A percentile compares a stretch with the other conserved stretches of the same genome.
Evolutionary conservation across 148 eudicot species (phyloP).

Genomic region (Silene latifolia): DNA sequence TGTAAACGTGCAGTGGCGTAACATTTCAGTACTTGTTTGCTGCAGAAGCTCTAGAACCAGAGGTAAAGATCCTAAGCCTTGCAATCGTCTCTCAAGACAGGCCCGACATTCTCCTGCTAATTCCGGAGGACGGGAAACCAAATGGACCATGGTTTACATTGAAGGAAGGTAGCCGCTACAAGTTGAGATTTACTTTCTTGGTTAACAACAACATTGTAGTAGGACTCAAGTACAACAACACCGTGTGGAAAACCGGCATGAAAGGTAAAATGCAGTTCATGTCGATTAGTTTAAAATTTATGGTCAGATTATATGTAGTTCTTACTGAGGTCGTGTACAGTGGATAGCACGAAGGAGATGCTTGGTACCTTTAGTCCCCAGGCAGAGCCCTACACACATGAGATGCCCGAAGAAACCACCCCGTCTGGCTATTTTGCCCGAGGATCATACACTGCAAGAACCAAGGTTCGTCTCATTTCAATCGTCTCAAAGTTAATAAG

Average conservation of each 20-base stretch:
- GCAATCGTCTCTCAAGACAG: conserved; percentile 52
- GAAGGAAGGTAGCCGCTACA: conserved; percentile 66
- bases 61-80: conserved; percentile 61
- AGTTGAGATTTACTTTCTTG: conserved; percentile 55
- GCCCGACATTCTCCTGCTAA: conserved; percentile 50
- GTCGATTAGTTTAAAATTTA: background rate
- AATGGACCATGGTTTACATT: conserved; percentile 65
- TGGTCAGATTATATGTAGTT: background rate
- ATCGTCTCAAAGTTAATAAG: too few relatives aligned
- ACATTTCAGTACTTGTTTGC: conserved; percentile 3
- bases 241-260: conserved; percentile 66
- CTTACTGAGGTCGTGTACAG: conserved; percentile 27
- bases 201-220: conserved; percentile 58
- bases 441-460: conserved; percentile 55
- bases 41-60: conserved; percentile 61
- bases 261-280: conserved; percentile 39
- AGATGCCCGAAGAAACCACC: conserved; percentile 60
- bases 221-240: conserved; percentile 61
- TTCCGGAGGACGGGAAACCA: conserved; percentile 64
- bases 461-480: conserved; percentile 41
- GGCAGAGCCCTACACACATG: conserved; percentile 55
- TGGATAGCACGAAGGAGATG: conserved; percentile 60
- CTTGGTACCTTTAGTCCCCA: conserved; percentile 75
- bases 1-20: background rate
- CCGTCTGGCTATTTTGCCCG: conserved; percentile 66